Evolutionary conservation across 768 basidiomycete genomes (phyloP).

Genomic region (Mycena olivaceomarginata): DNA sequence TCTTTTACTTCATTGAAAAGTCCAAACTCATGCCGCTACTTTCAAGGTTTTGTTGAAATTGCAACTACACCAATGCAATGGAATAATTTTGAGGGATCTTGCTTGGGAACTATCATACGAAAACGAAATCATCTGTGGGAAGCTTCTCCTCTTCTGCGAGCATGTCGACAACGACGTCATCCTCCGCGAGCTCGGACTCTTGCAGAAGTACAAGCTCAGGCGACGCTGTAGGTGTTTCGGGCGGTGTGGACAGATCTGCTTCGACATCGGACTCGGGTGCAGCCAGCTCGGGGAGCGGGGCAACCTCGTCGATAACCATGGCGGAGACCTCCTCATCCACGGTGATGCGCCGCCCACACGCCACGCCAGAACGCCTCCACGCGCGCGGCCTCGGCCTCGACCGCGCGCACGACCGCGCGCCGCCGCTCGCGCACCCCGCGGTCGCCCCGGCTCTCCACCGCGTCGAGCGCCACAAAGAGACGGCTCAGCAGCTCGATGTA

Average conservation of each 20-base stretch:
- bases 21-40: too few relatives aligned
- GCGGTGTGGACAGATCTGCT: conserved; percentile 29
- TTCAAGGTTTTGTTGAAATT: too few relatives aligned
- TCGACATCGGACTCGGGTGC: conserved; percentile 33
- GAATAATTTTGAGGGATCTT: not conserved
- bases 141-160: conserved; percentile 18
- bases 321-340: conserved; percentile 42
- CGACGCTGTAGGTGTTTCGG: conserved; percentile 14
- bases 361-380: conserved; percentile 69
- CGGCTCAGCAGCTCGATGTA: conserved; percentile 79
- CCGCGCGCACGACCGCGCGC: conserved; percentile 69
- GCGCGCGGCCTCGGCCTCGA: conserved; percentile 77
- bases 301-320: conserved; percentile 38
- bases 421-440: conserved; percentile 70
- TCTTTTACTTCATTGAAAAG: too few relatives aligned
- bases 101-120: conserved; percentile 9
- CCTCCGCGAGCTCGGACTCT: not conserved
- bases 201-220: conserved; percentile 8
- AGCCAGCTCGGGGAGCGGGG: conserved; percentile 27
- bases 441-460: conserved; percentile 79
- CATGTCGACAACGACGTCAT: too few relatives aligned
- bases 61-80: too few relatives aligned
- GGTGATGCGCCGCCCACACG: conserved; percentile 54
- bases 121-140: conserved; percentile 32
- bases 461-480: conserved; percentile 81